phyloP scores from a whole-genome alignment of 1,284 basidiomycete genomes.

The Leccinum angustisporum region DNA sequence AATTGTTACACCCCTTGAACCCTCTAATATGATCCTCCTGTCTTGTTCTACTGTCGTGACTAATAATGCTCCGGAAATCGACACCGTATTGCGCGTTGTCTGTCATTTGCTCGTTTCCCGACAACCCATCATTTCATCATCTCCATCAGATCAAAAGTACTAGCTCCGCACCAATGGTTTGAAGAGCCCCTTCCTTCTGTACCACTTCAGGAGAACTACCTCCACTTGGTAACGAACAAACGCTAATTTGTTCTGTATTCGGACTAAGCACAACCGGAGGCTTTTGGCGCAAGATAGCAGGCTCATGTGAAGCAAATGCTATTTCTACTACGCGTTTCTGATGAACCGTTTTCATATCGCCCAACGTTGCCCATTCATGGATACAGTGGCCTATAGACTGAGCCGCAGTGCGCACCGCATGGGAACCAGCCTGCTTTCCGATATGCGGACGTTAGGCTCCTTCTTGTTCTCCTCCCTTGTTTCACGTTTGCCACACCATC shows the following conservation, averaged over 20 bases:
- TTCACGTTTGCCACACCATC: slow-evolving; percentile 3
- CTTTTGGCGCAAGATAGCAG: slow-evolving; percentile 19
- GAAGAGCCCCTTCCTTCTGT: not conserved
- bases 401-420: slow-evolving; percentile 16
- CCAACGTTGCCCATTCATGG: slow-evolving; percentile 17
- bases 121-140: slow-evolving; percentile 1
- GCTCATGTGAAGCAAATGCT: slow-evolving; percentile 27
- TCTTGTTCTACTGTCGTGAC: slow-evolving; percentile 5
- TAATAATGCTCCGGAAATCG: slow-evolving; percentile 24
- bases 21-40: not conserved
- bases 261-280: slow-evolving; percentile 16
- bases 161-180: slow-evolving; percentile 7
- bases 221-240: slow-evolving; percentile 20
- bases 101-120: slow-evolving; percentile 2
- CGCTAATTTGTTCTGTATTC: slow-evolving; percentile 14
- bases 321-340: slow-evolving; percentile 21
- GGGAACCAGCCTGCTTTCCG: slow-evolving; percentile 15
- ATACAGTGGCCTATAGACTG: slow-evolving; percentile 13
- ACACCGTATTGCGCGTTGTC: slow-evolving; percentile 20
- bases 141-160: slow-evolving; percentile 7
- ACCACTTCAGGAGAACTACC: slow-evolving; percentile 20
- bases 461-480: not conserved
- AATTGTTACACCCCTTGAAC: not conserved
- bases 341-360: slow-evolving; percentile 30
- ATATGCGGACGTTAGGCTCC: slow-evolving; percentile 14